Evolutionary conservation across 2,329 filamentous ascomycete genomes (phyloP), one percentile per base, ranked within the genome.

Genomic region (Calycina herbarum): DNA sequence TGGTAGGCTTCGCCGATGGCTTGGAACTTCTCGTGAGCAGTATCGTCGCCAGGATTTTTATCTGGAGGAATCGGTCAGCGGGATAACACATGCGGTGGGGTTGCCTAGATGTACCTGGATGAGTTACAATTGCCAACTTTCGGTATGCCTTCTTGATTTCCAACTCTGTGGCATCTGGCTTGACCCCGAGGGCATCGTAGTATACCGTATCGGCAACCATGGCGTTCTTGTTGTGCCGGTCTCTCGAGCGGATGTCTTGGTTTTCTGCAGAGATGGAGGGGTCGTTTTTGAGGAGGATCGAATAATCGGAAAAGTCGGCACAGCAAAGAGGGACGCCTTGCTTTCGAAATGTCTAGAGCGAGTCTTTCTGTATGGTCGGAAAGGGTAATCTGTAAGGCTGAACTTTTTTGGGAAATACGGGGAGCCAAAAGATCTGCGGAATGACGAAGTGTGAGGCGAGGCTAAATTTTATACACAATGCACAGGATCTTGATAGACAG

Each of bases 61-160:
- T 99, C 95, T 92, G 76, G 64, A 64, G 54, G 13, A 20, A 64
- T 64, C 35, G 31, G 31, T 33, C n/a, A 20, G 7, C 33, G 33
- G 8, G 35, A 31, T 20, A 31, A 57, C 24, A n/a, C 27, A 13
- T 31, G 20, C 20, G 48, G 48, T 51, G n/a, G 20, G 48, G 48
- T 54, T 24, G 48, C 33, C 17, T 57, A 15, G 29, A 64, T 65
- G 10, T 67, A 75, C 76, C 76, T 64, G 76, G 76, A 71, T 97
- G 94, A 75, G 96, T 92, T 72, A 94, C 87, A 78, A 98, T 97
- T 72, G 95, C 95, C 72, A 95, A 86, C 81, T 94, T 97, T 77
- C 94, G 88, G 80, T 97, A 97, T 33, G 94, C 94, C 82, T 97
- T 97, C 80, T 97, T 97, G 80, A 97, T 97, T 77, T 97, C 93